Base-by-base conservation (phyloP, 164 flowering plant genomes). In the Vitis rotundifolia region DNA sequence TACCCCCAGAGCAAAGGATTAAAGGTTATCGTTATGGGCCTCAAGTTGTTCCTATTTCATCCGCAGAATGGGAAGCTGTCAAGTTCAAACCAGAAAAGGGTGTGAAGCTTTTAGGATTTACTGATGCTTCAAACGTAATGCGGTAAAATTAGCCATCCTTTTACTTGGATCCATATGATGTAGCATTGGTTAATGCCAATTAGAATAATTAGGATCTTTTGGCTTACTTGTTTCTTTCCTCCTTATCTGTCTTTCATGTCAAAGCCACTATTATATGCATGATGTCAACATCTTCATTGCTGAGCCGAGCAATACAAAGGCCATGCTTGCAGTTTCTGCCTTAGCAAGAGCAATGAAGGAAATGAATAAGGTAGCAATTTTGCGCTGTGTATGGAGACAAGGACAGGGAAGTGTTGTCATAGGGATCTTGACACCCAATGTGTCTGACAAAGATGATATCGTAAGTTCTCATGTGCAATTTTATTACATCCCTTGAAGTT, bases 1-100 rank as follows among this genome's bases (percentile, higher is more conserved):
- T 95, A 18, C 95, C 99, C 61, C 97, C 99, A 48, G 99, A 95
- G 59, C 95, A 93, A 82, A 89, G 98, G 76, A 95, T 95, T 68
- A 95, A 88, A 80, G 99, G 97, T 53, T 95, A 88, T 71, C 85
- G 89, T 8, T 95, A 95, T 81, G 99, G 98, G 63, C 98, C 98
- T 72, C 92, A 95, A 82, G 97, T 95, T 9, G 79, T 95, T 80
- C 99, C 99, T 59, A 86, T 95, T 75, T 89, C 99, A 56, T 69
- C 92, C 75, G 93, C 87, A 71, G 92, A 87, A 61, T 84, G 73
- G 95, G 97, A 93, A 31, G 88, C 98, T 63, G 87, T 90, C 69
- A 93, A 89, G 75, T 93, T 90, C 80, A 95, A 89, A 80, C 90
- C 99, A 48, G 98, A 93, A 71, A 95, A 93, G 76, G 68, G 99